Conservation (phyloP, 345 rosid genomes). For the Ceriops decandra region DNA sequence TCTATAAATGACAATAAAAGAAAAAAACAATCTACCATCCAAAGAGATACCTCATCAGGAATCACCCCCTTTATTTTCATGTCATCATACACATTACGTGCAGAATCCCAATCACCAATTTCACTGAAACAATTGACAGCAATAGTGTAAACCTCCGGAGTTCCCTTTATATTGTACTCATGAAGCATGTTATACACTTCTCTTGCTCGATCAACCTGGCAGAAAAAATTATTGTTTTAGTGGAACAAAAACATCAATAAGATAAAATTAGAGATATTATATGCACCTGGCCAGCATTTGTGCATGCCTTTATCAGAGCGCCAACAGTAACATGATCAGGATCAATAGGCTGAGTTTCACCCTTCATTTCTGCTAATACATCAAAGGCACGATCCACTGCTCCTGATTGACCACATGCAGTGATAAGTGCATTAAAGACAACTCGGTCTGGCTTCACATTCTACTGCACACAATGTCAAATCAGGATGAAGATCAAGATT, state of each 20-base stretch:
- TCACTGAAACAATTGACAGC: slow-evolving; percentile 68
- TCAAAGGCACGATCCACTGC: slow-evolving; percentile 99
- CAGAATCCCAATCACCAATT: slow-evolving; percentile 69
- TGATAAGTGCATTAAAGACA: slow-evolving; percentile 92
- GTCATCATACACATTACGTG: slow-evolving; percentile 53
- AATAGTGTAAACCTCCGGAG: slow-evolving; percentile 86
- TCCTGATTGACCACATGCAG: slow-evolving; percentile 94
- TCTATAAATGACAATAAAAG: background rate
- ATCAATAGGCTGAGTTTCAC: slow-evolving; percentile 83
- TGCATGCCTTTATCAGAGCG: slow-evolving; percentile 83
- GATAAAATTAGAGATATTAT: slow-evolving; percentile 6
- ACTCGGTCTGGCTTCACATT: slow-evolving; percentile 98
- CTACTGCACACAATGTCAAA: slow-evolving; percentile 72
- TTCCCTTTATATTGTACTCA: slow-evolving; percentile 68
- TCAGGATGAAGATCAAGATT: slow-evolving; percentile 35
- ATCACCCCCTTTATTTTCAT: slow-evolving; percentile 60
- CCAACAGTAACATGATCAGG: slow-evolving; percentile 93
- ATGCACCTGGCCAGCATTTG: slow-evolving; percentile 82
- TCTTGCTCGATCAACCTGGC: slow-evolving; percentile 71
- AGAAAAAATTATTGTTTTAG: slow-evolving; percentile 19
- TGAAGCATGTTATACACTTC: slow-evolving; percentile 80
- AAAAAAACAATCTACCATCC: background rate
- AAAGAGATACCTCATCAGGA: slow-evolving; percentile 70
- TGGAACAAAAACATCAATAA: background rate
- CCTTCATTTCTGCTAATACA: slow-evolving; percentile 89